These are phyloP conservation scores for Apiotrichum domesticum DNA, from an alignment of 1,284 basidiomycete species.

Conservation along the genomic window DNA sequence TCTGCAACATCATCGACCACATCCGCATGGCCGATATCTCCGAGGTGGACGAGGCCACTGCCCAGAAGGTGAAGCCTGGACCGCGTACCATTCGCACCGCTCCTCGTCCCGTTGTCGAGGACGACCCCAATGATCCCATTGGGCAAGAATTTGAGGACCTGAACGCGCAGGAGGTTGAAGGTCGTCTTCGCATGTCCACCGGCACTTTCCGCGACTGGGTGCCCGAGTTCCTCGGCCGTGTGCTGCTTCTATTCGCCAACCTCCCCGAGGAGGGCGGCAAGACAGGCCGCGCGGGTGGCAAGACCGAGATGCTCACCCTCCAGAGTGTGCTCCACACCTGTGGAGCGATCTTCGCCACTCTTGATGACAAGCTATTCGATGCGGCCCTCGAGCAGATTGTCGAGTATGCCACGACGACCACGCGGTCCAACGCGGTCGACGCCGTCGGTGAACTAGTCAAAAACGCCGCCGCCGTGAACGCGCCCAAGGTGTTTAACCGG, in stretches of 20 bases:
- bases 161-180: constrained; percentile 35
- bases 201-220: constrained; percentile 65
- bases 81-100: constrained; percentile 25
- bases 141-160: constrained; percentile 37
- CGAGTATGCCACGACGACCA: constrained; percentile 73
- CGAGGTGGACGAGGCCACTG: constrained; percentile 25
- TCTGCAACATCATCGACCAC: constrained; percentile 68
- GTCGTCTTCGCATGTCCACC: constrained; percentile 38
- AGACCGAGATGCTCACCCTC: constrained; percentile 42
- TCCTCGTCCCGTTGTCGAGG: constrained; percentile 24
- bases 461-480: constrained; percentile 74
- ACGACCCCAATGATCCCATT: constrained; percentile 40
- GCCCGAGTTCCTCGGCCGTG: constrained; percentile 73
- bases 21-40: constrained; percentile 58
- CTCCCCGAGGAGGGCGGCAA: constrained; percentile 69
- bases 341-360: constrained; percentile 70
- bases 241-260: constrained; percentile 83
- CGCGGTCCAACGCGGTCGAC: constrained; percentile 77
- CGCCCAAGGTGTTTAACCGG: constrained; percentile 68
- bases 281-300: constrained; percentile 45
- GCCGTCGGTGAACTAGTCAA: constrained; percentile 85
- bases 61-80: constrained; percentile 16
- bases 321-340: constrained; percentile 39
- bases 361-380: constrained; percentile 82
- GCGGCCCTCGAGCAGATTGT: constrained; percentile 76